phyloP scores from a whole-genome alignment of 306 rosid genomes.

The Ormosia emarginata region DNA sequence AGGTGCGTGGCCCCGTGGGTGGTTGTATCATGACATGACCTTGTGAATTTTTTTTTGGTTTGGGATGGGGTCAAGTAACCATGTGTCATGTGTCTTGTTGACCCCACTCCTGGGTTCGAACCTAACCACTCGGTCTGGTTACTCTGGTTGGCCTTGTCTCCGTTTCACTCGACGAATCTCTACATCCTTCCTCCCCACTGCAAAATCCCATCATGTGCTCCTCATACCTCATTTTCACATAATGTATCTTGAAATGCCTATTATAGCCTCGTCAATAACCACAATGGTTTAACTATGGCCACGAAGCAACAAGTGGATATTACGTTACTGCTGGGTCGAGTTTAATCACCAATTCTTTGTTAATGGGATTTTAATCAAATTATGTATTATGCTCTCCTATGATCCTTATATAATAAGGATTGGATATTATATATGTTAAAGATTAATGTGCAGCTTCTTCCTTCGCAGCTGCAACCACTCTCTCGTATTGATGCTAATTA shows the following conservation, averaged over 20 bases:
- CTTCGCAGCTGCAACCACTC: neutral
- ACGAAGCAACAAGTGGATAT: neutral
- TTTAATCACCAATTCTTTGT: neutral
- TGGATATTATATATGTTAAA: neutral
- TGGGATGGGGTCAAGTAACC: neutral
- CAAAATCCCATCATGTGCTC: neutral
- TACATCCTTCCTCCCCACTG: neutral
- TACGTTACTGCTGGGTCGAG: neutral
- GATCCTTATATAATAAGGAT: neutral
- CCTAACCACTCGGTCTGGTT: constrained; percentile 8
- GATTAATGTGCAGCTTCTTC: neutral
- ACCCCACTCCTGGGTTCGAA: constrained; percentile 20
- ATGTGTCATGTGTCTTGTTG: neutral
- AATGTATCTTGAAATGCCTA: neutral
- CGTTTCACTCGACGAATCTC: constrained; percentile 16
- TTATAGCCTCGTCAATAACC: neutral
- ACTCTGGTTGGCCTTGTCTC: constrained; percentile 25
- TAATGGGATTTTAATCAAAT: neutral
- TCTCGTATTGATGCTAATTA: neutral
- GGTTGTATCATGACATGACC: constrained; percentile 10
- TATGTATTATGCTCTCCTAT: neutral
- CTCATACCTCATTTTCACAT: neutral
- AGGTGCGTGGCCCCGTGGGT: constrained; percentile 10
- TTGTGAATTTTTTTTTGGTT: neutral
- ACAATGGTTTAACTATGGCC: neutral